phyloP scores from a whole-genome alignment of 1,284 basidiomycete species.

The Anthracocystis panici-leucophaei region DNA sequence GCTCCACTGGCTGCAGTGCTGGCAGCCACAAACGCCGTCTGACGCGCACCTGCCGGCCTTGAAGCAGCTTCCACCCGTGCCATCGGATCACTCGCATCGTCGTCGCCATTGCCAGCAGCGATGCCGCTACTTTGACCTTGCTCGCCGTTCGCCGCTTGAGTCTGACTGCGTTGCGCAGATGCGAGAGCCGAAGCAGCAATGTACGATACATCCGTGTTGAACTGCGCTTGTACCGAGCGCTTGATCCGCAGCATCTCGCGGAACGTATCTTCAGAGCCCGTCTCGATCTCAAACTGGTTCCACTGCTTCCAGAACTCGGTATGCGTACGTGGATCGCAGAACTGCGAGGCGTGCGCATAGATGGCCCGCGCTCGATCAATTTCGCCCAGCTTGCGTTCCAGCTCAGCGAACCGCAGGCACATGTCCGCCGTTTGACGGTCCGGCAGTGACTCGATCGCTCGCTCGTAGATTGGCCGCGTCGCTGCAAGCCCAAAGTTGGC shows the following conservation, averaged over 20 bases:
- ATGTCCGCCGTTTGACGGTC: constrained; percentile 96
- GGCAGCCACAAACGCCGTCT: constrained; percentile 52
- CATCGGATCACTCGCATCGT: constrained; percentile 74
- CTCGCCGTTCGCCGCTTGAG: constrained; percentile 13
- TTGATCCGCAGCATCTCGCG: constrained; percentile 98
- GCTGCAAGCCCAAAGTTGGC: constrained; percentile 96
- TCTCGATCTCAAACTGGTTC: constrained; percentile 96
- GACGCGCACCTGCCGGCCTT: constrained; percentile 11
- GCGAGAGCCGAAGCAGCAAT: constrained; percentile 67
- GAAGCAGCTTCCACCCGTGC: constrained; percentile 70
- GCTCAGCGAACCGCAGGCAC: constrained; percentile 92
- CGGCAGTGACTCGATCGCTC: constrained; percentile 91
- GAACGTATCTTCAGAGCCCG: constrained; percentile 98
- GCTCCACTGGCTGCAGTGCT: constrained; percentile 73
- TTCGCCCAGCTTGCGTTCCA: constrained; percentile 98
- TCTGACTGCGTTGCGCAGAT: constrained; percentile 29
- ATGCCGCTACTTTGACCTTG: constrained; percentile 59
- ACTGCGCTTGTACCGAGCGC: constrained; percentile 95
- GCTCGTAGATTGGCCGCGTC: constrained; percentile 95
- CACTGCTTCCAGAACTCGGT: constrained; percentile 95
- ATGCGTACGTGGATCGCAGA: constrained; percentile 90
- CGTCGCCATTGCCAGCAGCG: constrained; percentile 37
- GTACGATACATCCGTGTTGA: constrained; percentile 87
- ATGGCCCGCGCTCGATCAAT: constrained; percentile 96
- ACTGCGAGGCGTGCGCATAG: constrained; percentile 96